Base-by-base conservation (phyloP, 495 filamentous ascomycete species). In the Aspergillus bertholletiae region DNA sequence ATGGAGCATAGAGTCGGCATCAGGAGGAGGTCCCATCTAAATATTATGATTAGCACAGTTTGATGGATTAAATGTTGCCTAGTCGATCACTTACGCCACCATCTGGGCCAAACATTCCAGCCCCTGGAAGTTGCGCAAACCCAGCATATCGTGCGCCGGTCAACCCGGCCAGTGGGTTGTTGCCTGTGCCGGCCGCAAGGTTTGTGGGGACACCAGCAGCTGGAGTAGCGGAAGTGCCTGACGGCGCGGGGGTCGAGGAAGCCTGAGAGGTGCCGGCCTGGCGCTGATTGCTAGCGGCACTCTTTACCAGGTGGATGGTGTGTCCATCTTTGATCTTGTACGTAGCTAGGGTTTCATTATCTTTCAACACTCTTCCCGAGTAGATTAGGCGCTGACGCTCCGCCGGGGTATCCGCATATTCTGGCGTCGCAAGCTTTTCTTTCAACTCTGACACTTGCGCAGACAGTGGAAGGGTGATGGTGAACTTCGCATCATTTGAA, bases 241-340 rank as follows among this genome's bases (percentile, higher is more conserved):
- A 68, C 15, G 81, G 59, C 11, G 75, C 62, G 17, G 81, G 63
- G 12, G 82, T 65, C 12, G 80, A 66, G 26, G 69, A 64, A 51
- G 69, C 62, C 56, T 78, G 76, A 30, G 77, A 74, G 24, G 84
- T 68, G 13, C 84, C 78, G 46, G 81, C 82, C 54, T 87, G 81
- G 17, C 85, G 79, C 52, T 85, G 81, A 67, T 96, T 97, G 78
- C 93, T 97, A 22, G 86, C 87, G 27, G 95, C 95, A 60, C 90
- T 90, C 71, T 95, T 96, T 51, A 99, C 95, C 63, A 99, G 79
- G 70, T 99, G 95, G 55, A 97, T 84, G 8, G 94, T 97, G 65
- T 97, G 90, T n/a, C 89, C 88, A 52, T 89, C 82, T 73, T 97
- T 96, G 70, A 99, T 90, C 74, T 96, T 99, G 74, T 95, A 96